Evolutionary conservation across 2,329 filamentous ascomycete genomes (phyloP).

Genomic region (Aspergillus pseudonomiae): DNA sequence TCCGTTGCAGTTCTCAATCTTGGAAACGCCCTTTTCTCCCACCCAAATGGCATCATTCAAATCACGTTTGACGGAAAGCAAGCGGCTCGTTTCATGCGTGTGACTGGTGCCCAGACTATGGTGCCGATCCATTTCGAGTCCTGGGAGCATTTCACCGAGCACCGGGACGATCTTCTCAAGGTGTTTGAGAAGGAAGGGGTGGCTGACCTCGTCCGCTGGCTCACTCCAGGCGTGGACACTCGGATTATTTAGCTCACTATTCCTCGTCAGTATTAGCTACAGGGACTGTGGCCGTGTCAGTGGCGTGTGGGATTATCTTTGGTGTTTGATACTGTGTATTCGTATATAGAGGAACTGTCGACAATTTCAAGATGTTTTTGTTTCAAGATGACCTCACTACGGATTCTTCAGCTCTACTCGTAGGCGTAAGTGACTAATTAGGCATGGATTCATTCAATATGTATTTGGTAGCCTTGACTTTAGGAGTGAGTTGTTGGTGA

Average conservation of each 20-base stretch:
- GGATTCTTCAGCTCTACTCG: too few relatives aligned
- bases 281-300: background rate
- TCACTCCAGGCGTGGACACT: background rate
- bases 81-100: slow-evolving; percentile 43
- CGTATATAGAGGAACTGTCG: background rate
- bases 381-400: background rate
- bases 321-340: background rate
- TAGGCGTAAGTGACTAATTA: background rate
- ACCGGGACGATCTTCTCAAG: slow-evolving; percentile 22
- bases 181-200: background rate
- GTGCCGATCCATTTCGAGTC: slow-evolving; percentile 54
- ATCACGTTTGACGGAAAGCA: slow-evolving; percentile 52
- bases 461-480: too few relatives aligned
- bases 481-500: too few relatives aligned
- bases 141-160: slow-evolving; percentile 51
- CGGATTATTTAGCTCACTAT: background rate
- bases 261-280: background rate
- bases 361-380: background rate
- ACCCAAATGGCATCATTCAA: slow-evolving; percentile 34
- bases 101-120: slow-evolving; percentile 46
- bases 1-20: slow-evolving; percentile 47
- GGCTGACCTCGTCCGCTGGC: background rate
- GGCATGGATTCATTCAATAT: too few relatives aligned
- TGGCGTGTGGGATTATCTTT: background rate
- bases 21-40: slow-evolving; percentile 34